Evolutionary conservation across 805 yeast genomes (phyloP).

Genomic region (Metschnikowia lunata): DNA sequence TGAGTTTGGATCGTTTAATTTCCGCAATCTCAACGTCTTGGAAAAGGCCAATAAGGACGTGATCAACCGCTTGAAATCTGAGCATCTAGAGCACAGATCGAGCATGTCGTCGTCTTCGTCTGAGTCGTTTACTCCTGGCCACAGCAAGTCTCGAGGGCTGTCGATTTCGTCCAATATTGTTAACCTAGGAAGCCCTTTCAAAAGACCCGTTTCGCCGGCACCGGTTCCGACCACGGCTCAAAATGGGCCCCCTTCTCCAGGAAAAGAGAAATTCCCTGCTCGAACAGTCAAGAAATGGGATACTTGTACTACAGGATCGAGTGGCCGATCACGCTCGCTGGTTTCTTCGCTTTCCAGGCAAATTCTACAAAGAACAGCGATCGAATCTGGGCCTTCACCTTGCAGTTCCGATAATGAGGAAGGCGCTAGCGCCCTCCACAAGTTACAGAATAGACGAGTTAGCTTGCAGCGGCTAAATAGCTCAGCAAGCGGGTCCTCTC

Average conservation of each 20-base stretch:
- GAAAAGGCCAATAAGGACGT: conserved; percentile 94
- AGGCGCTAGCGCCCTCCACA: conserved; percentile 43
- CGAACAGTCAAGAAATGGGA: conserved; percentile 9
- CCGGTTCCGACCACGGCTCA: conserved; percentile 3
- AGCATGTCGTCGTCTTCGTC: conserved; percentile 49
- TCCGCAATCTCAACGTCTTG: conserved; percentile 80
- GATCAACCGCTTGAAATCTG: conserved; percentile 78
- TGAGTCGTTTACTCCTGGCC: conserved; percentile 32
- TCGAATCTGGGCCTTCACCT: conserved; percentile 36
- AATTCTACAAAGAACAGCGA: conserved; percentile 18
- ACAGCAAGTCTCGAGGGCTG: conserved; percentile 33
- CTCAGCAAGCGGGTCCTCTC: conserved; percentile 12
- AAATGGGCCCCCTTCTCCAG: conserved; percentile 26
- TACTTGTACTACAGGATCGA: conserved; percentile 2
- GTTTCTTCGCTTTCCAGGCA: conserved; percentile 25
- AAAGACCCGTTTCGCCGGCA: conserved; percentile 46
- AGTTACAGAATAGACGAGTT: conserved; percentile 53
- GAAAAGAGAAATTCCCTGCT: conserved; percentile 12
- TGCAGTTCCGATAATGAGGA: conserved; percentile 70
- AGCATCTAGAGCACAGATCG: conserved; percentile 62
- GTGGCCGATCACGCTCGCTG: conserved; percentile 11
- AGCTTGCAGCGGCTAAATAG: conserved; percentile 35
- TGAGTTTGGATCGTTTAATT: conserved; percentile 91
- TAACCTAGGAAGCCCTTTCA: conserved; percentile 35
- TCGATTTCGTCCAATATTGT: conserved; percentile 22